Base-by-base conservation (phyloP, 768 basidiomycete genomes). In the Lentinula detonsa region DNA sequence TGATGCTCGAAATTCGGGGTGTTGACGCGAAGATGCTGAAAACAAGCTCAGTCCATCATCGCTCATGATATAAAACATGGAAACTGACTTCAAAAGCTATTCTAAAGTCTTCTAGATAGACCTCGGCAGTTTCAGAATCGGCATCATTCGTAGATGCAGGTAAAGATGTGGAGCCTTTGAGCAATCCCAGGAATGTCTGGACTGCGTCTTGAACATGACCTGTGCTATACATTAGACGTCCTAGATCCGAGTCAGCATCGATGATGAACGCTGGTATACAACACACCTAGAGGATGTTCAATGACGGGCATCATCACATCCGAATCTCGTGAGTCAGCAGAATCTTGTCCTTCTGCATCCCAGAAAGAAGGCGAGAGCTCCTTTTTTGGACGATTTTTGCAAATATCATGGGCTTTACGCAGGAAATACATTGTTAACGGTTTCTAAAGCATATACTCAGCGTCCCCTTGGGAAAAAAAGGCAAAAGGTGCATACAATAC, bases 211-310 rank as follows among this genome's bases (percentile, higher is more conserved):
- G 78, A 31, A 89, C 81, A 67, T 95, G 86, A 10, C 95, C 95
- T n/a, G 90, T 88, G 1, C 92, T 93, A 70, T 97, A 98, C 42
- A 94, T 75, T 63, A 98, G 74, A 43, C 95, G 81, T 37, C 93
- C 96, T 57, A 53, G 48, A n/a, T 60, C 58, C 52, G 55, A 18
- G 55, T 51, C 63, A 57, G 45, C 13, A 57, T 43, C n/a, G n/a
- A 7, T 39, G 15, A 37, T 33, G 46, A 3, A 59, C 50, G 23
- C 13, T 33, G 11, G 9, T 8, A 34, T 18, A 37, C 55, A 11
- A 66, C 72, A 37, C 69, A 87, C 91, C 92, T 64, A 94, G 73
- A 15, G 91, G 85, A 72, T 93, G 88, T 62, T 93, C 90, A 35
- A 94, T 86, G 7, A 86, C 86, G 49, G 88, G 81, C 59, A 86